Base-by-base conservation (phyloP, 768 basidiomycete species). In the Grammothele lineata region DNA sequence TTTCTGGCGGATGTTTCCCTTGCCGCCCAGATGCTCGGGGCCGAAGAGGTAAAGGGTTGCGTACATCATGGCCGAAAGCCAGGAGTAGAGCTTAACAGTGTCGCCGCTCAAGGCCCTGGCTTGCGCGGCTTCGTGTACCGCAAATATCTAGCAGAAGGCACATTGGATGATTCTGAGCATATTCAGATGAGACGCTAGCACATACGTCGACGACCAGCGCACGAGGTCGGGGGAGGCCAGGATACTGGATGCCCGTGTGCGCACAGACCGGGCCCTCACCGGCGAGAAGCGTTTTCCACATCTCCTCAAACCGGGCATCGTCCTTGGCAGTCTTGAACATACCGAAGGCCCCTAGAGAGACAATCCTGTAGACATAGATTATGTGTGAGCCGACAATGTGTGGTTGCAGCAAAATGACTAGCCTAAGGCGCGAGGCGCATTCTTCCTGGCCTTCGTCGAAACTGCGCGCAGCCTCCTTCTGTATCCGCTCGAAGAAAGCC, bases 11-110 rank as follows among this genome's bases (percentile, higher is more conserved):
- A 50, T 27, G 23, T 51, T 36, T 2, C 49, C 48, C 11, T 22
- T 34, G 1, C 55, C 52, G 11, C 55, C 51, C 3, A 47, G 27
- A 18, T 35, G 14, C 47, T 48, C 47, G 3, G 51, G 46, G 4
- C 55, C 51, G 40, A 34, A 53, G 11, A 48, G n/a, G 38, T 43
- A 38, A 24, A 45, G 51, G 1, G 46, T 8, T 1, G 37, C 36
- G 2, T 49, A 43, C 5, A 43, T 24, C 15, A 44, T 26, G 8
- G 46, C 52, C 2, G 55, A 37, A 17, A 24, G 41, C 55, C 51
- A 56, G 3, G 25, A 19, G 32, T 43, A 45, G 5, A 53, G 35
- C 38, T 55, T 51, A 17, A 54, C 45, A 5, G 23, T 33, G 26
- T 47, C 34, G 14, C 25, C 33, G 41, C 57, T 51, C 5, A 52